A percentile compares a stretch with the other conserved stretches of the same genome.
These are phyloP conservation scores for Cyclotella sp. DNA, from an alignment of 108 stramenopile species.

Conservation along the genomic window DNA sequence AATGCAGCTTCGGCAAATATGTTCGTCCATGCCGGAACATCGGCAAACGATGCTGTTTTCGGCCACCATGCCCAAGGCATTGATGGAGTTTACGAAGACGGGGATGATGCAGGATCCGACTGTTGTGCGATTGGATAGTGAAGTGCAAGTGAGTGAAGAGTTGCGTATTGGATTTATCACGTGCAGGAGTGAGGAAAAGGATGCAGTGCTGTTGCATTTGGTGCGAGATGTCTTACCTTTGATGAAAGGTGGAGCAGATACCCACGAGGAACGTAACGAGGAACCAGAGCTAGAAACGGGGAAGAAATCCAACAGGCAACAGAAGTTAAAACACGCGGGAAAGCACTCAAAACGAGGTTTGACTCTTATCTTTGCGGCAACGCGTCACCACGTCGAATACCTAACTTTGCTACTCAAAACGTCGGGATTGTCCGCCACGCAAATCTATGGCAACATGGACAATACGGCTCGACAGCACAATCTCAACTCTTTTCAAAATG, in stretches of 20 bases:
- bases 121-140: constrained; percentile 95
- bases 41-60: constrained; percentile 94
- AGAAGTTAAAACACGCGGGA: constrained; percentile 40
- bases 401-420: constrained; percentile 80
- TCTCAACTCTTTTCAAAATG: constrained; percentile 88
- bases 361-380: constrained; percentile 95
- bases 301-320: constrained; percentile 38
- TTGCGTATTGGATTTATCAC: constrained; percentile 94
- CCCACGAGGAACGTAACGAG: constrained; percentile 27
- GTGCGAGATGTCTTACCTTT: constrained; percentile 84
- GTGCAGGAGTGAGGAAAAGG: constrained; percentile 90
- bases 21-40: constrained; percentile 67
- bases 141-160: constrained; percentile 93
- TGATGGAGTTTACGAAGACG: constrained; percentile 97
- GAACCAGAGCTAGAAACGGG: constrained; percentile 7
- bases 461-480: constrained; percentile 88
- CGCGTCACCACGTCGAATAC: constrained; percentile 97
- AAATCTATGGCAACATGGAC: constrained; percentile 98
- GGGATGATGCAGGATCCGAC: constrained; percentile 94
- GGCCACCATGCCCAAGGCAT: constrained; percentile 96
- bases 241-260: constrained; percentile 50
- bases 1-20: constrained; percentile 86
- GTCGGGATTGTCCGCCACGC: constrained; percentile 67
- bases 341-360: constrained; percentile 67
- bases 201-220: constrained; percentile 94